Evolutionary conservation across 1,139 yeast genomes (phyloP), one percentile per base, ranked within the genome.

Genomic region (Pichia sp.): DNA sequence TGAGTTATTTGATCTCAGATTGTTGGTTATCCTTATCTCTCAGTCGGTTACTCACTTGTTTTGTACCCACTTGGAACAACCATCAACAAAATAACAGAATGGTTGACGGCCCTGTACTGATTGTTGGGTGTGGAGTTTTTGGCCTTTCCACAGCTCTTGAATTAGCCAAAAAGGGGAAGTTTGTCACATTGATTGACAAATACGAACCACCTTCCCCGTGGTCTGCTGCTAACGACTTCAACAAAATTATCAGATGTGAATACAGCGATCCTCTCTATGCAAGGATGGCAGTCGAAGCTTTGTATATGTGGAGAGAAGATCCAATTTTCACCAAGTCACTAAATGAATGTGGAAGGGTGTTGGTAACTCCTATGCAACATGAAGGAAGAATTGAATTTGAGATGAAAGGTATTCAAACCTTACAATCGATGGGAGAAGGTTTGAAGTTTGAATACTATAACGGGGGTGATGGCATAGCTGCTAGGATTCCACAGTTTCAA

Each of bases 191-290:
- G 0, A 45, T 69, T 19, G 75, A 69, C 48, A 56, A 60, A 13
- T 58, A 56, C 39, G 53, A 60, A 15, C 60, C 66, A 2, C 74
- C 74, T 8, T 68, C 74, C 0, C 65, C 67, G 1, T 55, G 65
- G 53, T 64, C 73, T 3, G 75, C 74, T n/a, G 68, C 72, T 6
- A 60, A 60, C 35, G 74, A 69, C 46, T 55, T 60, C 41, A 69
- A 69, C 48, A 69, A 69, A 49, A 68, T 69, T 36, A 61, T 69
- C n/a, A 55, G 73, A 38, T 55, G 63, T 13, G 72, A 66, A 40
- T 67, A 67, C 40, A 49, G 57, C 16, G 65, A 64, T 38, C 37
- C 45, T 5, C 46, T 59, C 22, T 66, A 67, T 42, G 53, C 69
- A 3, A 53, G 53, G 36, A 35, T 69, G 40, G 55, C 73, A 1